Evolutionary conservation across 139 green algal genomes (phyloP), one percentile per base, ranked within the genome.

Genomic region (Tetradesmus lagerheimii): DNA sequence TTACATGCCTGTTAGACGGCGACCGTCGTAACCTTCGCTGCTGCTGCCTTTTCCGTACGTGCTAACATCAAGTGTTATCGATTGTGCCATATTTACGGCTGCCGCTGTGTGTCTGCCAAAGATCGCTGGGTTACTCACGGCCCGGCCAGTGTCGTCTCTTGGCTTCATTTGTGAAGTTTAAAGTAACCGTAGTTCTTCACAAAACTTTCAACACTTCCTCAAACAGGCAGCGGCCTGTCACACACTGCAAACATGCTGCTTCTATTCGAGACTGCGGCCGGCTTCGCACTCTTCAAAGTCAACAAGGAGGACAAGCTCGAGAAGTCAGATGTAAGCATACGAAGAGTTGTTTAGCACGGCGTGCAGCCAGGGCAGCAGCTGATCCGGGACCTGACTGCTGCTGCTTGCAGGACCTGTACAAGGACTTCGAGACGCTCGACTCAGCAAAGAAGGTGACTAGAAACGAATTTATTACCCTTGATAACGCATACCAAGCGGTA

Each of bases 201-300:
- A 31, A 5, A 0, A 71, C 2, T 31, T 6, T 31, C n/a, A 5
- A 71, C 1, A 31, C 23, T 1, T n/a, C 15, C 31, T 31, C 5
- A 11, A 31, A 9, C 57, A 71, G 57, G 57, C 20, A 71, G 57
- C 57, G 57, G 8, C 57, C 23, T 71, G 31, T 8, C 57, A 71
- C 23, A n/a, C 23, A 31, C 57, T 71, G 57, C 23, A 71, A 92
- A 31, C 5, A 99, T 99, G 98, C 86, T 99, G 78, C 87, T 99
- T 0, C 92, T 99, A 1, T 99, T 99, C 57, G 98, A 99, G 89
- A 98, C 96, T 16, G 94, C 97, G 16, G 98, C 98, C 31, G 98
- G 98, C n/a, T 99, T 97, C 91, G 97, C 96, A 5, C 93, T 99
- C 11, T 99, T 99, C 94, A 99, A 99, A 86, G 97, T 99, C 0